A percentile compares a stretch with the other conserved stretches of the same genome.
Evolutionary conservation across 129 eudicot genomes (phyloP).

Genomic region (Lactuca saligna): DNA sequence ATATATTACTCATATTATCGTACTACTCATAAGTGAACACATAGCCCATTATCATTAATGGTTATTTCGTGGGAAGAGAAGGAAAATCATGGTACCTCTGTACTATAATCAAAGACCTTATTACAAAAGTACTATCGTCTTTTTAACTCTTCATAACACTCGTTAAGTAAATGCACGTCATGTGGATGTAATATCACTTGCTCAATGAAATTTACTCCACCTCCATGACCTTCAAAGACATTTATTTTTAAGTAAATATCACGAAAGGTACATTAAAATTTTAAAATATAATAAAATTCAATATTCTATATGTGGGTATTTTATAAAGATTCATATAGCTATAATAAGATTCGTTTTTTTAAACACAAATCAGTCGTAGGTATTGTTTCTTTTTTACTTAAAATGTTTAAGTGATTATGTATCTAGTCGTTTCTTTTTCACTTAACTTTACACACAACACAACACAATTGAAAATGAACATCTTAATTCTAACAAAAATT

Average conservation of each 20-base stretch:
- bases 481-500: background rate
- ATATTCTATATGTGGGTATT: background rate
- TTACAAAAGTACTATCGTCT: slow-evolving; percentile 12
- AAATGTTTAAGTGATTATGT: too few relatives aligned
- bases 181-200: slow-evolving; percentile 25
- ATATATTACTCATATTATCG: background rate
- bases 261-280: too few relatives aligned
- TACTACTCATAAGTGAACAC: slow-evolving; percentile 13
- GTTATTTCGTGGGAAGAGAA: slow-evolving; percentile 21
- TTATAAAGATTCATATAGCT: background rate
- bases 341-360: too few relatives aligned
- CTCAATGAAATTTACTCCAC: slow-evolving; percentile 17
- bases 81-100: slow-evolving; percentile 20
- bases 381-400: too few relatives aligned
- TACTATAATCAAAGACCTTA: slow-evolving; percentile 11
- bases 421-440: too few relatives aligned
- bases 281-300: too few relatives aligned
- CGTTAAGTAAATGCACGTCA: slow-evolving; percentile 11
- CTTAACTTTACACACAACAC: background rate
- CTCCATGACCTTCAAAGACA: background rate
- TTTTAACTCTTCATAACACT: slow-evolving; percentile 9
- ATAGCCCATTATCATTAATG: slow-evolving; percentile 15
- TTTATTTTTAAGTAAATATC: background rate
- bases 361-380: too few relatives aligned
- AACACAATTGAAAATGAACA: background rate